Base-by-base conservation (phyloP, 2,329 filamentous ascomycete species). In the Colletotrichum zoysiae region DNA sequence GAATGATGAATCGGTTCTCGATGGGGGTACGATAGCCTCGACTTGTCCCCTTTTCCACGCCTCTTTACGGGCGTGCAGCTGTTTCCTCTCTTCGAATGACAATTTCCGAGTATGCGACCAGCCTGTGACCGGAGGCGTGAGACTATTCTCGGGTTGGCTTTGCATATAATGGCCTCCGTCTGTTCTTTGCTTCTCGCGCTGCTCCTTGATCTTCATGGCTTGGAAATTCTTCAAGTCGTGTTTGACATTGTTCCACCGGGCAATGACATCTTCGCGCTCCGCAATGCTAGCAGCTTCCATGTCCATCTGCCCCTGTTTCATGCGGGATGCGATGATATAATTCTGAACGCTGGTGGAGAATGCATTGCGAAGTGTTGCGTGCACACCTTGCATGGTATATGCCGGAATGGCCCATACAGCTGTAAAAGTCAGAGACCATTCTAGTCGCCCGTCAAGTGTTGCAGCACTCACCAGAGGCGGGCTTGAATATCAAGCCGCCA, bases 381-480 rank as follows among this genome's bases (percentile, higher is more conserved):
- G 90, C 1, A 96, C 86, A 2, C 95, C 95, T 78, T 95, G 93
- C 85, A 95, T 92, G 4, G 93, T 88, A 77, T 96, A 97, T 6
- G 92, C 95, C 0, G 94, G 93, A 5, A 97, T 81, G 1, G 89
- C 89, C 88, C 90, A 93, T 20, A 93, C 80, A 7, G 87, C 90
- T 86, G 70, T 35, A 50, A 56, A 5, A 20, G 67, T 64, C 57
- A 63, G 48, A 16, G 70, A n/a, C 56, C 20, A 33, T 23, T 12
- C 11, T 18, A 51, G 42, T 62, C 8, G 18, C 38, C 51, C 33
- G 26, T 16, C 35, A 20, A 48, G 12, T 5, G 3, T 26, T 40
- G n/a, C 3, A 60, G 46, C 14, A 81, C 87, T 81, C 81, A 90
- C 90, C 94, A 71, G 93, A 93, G 68, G 91, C 89, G n/a, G 94